phyloP scores from a whole-genome alignment of 768 basidiomycete genomes.

The Amanita fuliginea region DNA sequence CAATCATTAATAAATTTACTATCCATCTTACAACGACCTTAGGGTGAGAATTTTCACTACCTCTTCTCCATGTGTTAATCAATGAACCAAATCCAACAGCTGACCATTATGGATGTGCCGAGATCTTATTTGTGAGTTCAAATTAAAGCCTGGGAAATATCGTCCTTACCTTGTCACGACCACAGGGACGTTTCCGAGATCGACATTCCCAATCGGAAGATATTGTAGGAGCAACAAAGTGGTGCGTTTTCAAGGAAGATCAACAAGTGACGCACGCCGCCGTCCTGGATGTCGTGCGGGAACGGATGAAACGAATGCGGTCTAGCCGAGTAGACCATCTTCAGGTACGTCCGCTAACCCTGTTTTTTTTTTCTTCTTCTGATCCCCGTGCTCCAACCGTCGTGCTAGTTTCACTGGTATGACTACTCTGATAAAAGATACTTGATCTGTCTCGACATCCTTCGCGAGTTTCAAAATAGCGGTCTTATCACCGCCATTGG shows the following conservation, averaged over 20 bases:
- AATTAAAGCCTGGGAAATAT: conserved; percentile 1
- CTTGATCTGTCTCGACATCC: conserved; percentile 31
- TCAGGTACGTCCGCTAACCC: conserved; percentile 35
- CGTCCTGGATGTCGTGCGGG: conserved; percentile 54
- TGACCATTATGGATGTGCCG: conserved; percentile 81
- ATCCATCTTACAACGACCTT: background rate
- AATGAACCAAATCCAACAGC: conserved; percentile 27
- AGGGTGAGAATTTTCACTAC: conserved; percentile 17
- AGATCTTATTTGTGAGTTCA: conserved; percentile 61
- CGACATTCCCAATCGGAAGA: conserved; percentile 26
- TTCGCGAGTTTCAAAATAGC: conserved; percentile 48
- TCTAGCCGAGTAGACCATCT: conserved; percentile 52
- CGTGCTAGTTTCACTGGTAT: conserved; percentile 68
- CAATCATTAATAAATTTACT: background rate
- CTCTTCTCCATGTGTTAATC: background rate
- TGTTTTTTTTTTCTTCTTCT: background rate
- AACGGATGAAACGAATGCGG: conserved; percentile 62
- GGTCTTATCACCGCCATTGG: conserved; percentile 58
- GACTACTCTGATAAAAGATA: conserved; percentile 44
- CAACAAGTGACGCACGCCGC: conserved; percentile 33
- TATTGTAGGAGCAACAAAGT: conserved; percentile 73
- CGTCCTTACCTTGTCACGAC: background rate
- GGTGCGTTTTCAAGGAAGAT: conserved; percentile 63
- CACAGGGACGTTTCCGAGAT: conserved; percentile 59
- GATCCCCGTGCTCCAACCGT: background rate